These are phyloP conservation scores for Colletotrichum sp. DNA, from an alignment of 2,329 filamentous ascomycete species.

Conservation along the genomic window DNA sequence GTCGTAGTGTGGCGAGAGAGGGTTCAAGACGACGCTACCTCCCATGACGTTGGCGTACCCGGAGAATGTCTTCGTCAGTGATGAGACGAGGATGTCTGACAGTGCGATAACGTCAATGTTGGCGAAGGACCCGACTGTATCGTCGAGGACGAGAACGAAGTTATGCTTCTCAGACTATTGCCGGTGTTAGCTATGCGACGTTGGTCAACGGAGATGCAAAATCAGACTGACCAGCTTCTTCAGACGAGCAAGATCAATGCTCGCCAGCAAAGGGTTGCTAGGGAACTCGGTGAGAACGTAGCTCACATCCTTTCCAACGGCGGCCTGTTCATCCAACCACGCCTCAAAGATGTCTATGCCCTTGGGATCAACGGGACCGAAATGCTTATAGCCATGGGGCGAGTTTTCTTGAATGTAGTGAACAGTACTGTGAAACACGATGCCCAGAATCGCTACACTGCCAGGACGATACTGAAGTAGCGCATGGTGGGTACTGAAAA, in stretches of 20 bases:
- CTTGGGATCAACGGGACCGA: slow-evolving; percentile 45
- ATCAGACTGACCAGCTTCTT: slow-evolving; percentile 2
- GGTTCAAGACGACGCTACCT: slow-evolving; percentile 55
- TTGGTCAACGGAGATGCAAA: not conserved
- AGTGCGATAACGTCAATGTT: slow-evolving; percentile 55
- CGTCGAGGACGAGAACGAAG: slow-evolving; percentile 52
- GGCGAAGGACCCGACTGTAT: slow-evolving; percentile 51
- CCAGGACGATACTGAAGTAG: slow-evolving; percentile 37
- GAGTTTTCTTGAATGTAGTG: slow-evolving; percentile 51
- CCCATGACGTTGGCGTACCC: slow-evolving; percentile 61
- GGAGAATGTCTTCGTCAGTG: slow-evolving; percentile 63
- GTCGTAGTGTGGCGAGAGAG: slow-evolving; percentile 44
- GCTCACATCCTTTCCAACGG: slow-evolving; percentile 41
- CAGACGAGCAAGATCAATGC: slow-evolving; percentile 36
- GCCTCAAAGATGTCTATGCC: slow-evolving; percentile 49
- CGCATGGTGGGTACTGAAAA: slow-evolving; percentile 47
- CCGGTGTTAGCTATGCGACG: not conserved
- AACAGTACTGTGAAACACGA: slow-evolving; percentile 56
- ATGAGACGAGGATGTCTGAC: slow-evolving; percentile 55
- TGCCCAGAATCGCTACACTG: slow-evolving; percentile 49
- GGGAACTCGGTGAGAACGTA: slow-evolving; percentile 54
- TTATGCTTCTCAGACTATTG: slow-evolving; percentile 40
- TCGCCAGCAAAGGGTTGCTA: slow-evolving; percentile 39
- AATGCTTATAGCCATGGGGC: slow-evolving; percentile 49
- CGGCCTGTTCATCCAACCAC: slow-evolving; percentile 46